Evolutionary conservation across 176 grass and related monocot genomes (phyloP), one percentile per base, ranked within the genome.

Genomic region (Rhynchospora breviuscula): DNA sequence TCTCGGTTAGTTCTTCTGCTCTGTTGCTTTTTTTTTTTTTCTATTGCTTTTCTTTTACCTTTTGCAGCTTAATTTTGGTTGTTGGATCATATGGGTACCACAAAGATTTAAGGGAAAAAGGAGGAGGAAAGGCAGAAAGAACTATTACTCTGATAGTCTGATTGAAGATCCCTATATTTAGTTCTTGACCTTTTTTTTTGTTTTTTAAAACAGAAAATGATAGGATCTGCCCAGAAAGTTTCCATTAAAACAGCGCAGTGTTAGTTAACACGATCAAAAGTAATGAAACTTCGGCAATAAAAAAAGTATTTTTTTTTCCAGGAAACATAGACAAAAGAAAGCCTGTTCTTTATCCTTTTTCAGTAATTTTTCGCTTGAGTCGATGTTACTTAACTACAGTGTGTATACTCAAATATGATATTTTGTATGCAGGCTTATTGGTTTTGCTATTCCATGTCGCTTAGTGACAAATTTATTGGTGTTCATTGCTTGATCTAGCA

Each of bases 1-100:
- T 84, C 76, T 95, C 33, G 84, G 90, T 95, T 72, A 95, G 93
- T 92, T 23, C 67, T 26, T 43, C 22, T 53, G 66, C 44, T 67
- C 11, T 33, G 19, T 63, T 87, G 48, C 3, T 48, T 67, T 46
- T 10, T 70, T 57, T 85, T 57, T 85, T 85, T 21, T 11, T 84
- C 26, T 60, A 78, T 59, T 78, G 66, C 60, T 83, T 59, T 66
- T 57, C 10, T 79, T 19, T 87, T n/a, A 71, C 67, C n/a, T 63
- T 84, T 81, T 74, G 35, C 7, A 45, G 8, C 7, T 10, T 1
- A 70, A 40, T 18, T 70, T 70, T 44, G 62, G 29, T 80, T 80
- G 10, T 26, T 33, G 4, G 25, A 61, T 61, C 6, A 19, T 40
- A 59, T 61, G 25, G 54, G 7, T 64, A 49, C 61, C 10, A 65